Conservation (phyloP, 495 filamentous ascomycete genomes). For the Aspergillus mulundensis region DNA sequence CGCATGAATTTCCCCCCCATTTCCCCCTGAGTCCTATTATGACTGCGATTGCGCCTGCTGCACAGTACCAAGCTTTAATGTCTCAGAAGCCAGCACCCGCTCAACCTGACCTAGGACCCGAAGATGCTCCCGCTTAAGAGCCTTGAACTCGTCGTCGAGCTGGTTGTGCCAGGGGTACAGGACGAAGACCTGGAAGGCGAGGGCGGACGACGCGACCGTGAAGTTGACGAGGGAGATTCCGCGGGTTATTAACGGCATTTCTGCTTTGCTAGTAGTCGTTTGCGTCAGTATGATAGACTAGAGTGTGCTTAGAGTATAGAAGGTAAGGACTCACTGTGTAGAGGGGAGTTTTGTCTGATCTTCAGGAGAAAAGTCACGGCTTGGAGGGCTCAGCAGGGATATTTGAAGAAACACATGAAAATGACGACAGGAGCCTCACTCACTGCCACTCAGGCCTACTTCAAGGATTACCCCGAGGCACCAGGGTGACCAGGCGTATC, state of each 20-base stretch:
- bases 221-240: conserved; percentile 60
- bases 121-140: conserved; percentile 51
- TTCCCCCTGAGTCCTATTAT: no score
- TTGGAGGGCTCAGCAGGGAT: background rate
- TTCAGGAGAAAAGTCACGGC: background rate
- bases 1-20: no score
- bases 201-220: conserved; percentile 53
- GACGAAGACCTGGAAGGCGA: conserved; percentile 61
- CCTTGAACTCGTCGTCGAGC: conserved; percentile 57
- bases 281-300: no score
- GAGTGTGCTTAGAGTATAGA: no score
- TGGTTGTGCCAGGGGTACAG: conserved; percentile 64
- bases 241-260: conserved; percentile 51
- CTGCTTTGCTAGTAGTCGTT: background rate
- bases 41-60: background rate
- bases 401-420: background rate
- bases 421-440: background rate
- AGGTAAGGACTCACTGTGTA: background rate
- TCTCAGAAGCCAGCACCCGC: background rate
- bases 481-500: background rate
- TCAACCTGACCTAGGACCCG: conserved; percentile 18
- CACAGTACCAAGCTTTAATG: background rate
- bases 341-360: no score
- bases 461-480: background rate
- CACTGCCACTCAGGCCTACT: no score